Conservation (phyloP, 1,139 yeast species). For the Magnusiomyces sp. region DNA sequence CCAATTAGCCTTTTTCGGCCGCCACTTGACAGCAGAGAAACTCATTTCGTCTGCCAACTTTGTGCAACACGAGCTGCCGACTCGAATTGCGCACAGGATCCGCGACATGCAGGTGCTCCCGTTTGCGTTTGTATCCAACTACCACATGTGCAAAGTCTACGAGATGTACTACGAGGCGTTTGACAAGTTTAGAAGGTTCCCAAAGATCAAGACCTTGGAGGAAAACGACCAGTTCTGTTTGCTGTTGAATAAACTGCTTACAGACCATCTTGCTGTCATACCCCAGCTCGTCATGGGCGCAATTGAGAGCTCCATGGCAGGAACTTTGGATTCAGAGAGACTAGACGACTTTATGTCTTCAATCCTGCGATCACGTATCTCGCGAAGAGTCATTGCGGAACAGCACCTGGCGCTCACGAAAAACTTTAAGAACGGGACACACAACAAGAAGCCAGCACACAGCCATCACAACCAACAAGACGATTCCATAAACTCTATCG, state of each 20-base stretch:
- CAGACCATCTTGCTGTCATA: conserved; percentile 68
- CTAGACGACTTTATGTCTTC: conserved; percentile 69
- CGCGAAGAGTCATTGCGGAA: conserved; percentile 82
- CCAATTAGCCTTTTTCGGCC: conserved; percentile 85
- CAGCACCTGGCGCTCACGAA: conserved; percentile 77
- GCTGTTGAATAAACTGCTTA: conserved; percentile 50
- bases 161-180: conserved; percentile 84
- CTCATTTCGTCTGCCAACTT: conserved; percentile 77
- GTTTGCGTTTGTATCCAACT: conserved; percentile 74
- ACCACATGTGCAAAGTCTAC: conserved; percentile 77
- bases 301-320: conserved; percentile 63
- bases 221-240: conserved; percentile 70
- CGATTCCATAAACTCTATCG: conserved; percentile 46
- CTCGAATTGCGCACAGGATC: conserved; percentile 71
- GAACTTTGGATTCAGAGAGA: conserved; percentile 50
- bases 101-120: conserved; percentile 76
- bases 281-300: conserved; percentile 93
- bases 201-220: conserved; percentile 54
- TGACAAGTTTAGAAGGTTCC: conserved; percentile 70
- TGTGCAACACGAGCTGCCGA: conserved; percentile 76
- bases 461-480: conserved; percentile 17
- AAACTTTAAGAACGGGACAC: conserved; percentile 38
- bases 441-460: conserved; percentile 23
- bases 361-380: conserved; percentile 73
- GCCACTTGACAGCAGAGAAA: conserved; percentile 68